Conservation (phyloP, 768 basidiomycete genomes). For the Exsudoporus frostii region DNA sequence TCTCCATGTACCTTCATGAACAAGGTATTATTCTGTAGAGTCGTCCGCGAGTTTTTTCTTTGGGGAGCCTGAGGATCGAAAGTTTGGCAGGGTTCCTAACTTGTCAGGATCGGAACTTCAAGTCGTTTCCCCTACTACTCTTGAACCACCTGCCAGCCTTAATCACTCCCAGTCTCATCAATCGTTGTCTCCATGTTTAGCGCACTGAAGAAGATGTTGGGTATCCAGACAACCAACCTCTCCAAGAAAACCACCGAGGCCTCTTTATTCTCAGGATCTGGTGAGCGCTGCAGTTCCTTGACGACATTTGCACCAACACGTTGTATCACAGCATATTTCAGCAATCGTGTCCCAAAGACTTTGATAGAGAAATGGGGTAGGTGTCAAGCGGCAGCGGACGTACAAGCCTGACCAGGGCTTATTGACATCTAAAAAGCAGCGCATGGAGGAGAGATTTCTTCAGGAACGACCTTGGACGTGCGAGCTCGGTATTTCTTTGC, state of each 20-base stretch:
- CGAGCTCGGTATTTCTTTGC: conserved; percentile 32
- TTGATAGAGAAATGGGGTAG: conserved; percentile 25
- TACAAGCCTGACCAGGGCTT: background rate
- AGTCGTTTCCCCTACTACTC: too few species aligned
- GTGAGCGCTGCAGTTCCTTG: conserved; percentile 3
- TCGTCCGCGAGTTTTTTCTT: too few species aligned
- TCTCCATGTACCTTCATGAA: too few species aligned
- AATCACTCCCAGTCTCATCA: background rate
- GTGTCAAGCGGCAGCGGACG: background rate
- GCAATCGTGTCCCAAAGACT: conserved; percentile 20
- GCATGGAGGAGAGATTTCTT: conserved; percentile 24
- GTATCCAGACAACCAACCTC: background rate
- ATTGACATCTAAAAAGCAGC: conserved; percentile 12
- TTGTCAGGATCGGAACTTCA: background rate
- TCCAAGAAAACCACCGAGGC: background rate
- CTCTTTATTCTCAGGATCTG: conserved; percentile 23
- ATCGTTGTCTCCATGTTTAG: conserved; percentile 7
- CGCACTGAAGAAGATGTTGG: conserved; percentile 7
- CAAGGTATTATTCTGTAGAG: too few species aligned
- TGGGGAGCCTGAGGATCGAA: too few species aligned
- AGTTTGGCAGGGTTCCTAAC: too few species aligned
- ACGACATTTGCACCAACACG: background rate
- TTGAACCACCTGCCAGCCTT: background rate
- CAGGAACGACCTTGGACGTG: conserved; percentile 5
- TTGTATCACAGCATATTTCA: conserved; percentile 26